A percentile compares a stretch with the other conserved stretches of the same genome.
Evolutionary conservation across 2,329 filamentous ascomycete species (phyloP).

Genomic region (Colletotrichum lini): DNA sequence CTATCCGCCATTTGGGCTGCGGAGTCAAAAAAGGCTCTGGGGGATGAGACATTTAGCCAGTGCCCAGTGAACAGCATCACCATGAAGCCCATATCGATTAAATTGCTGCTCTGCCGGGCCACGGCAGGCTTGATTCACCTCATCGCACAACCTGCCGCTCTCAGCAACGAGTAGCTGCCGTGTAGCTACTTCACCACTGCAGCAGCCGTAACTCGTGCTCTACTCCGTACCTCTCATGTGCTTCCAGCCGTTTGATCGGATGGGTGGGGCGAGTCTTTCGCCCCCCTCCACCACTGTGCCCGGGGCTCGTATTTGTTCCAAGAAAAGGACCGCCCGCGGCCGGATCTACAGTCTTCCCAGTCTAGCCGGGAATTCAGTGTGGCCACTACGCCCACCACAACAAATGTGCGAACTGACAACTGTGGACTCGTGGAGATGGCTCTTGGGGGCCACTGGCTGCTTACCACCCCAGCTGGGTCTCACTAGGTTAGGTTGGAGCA

Average conservation of each 20-base stretch:
- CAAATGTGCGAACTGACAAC: conserved; percentile 21
- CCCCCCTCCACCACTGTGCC: conserved; percentile 9
- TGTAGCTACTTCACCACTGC: background rate
- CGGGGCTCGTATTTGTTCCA: conserved; percentile 39
- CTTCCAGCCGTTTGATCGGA: conserved; percentile 22
- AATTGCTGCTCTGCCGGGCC: conserved; percentile 6
- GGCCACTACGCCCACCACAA: conserved; percentile 6
- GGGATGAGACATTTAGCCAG: background rate
- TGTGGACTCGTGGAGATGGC: conserved; percentile 14
- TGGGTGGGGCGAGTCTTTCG: conserved; percentile 28
- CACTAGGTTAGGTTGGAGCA: conserved; percentile 5
- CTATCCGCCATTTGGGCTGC: too few relatives aligned
- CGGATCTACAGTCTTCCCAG: conserved; percentile 34
- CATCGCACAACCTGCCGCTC: conserved; percentile 10
- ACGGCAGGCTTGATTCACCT: background rate
- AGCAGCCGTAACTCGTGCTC: background rate
- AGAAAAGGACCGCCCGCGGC: conserved; percentile 38
- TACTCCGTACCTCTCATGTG: conserved; percentile 3
- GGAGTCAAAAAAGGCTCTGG: too few relatives aligned
- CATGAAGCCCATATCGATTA: background rate
- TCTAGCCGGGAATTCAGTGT: conserved; percentile 6
- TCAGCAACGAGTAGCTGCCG: conserved; percentile 3
- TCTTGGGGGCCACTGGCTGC: background rate
- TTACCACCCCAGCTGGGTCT: conserved; percentile 7
- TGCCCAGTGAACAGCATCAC: background rate